Evolutionary conservation across 1,284 basidiomycete genomes (phyloP).

Genomic region (Fomes fomentarius): DNA sequence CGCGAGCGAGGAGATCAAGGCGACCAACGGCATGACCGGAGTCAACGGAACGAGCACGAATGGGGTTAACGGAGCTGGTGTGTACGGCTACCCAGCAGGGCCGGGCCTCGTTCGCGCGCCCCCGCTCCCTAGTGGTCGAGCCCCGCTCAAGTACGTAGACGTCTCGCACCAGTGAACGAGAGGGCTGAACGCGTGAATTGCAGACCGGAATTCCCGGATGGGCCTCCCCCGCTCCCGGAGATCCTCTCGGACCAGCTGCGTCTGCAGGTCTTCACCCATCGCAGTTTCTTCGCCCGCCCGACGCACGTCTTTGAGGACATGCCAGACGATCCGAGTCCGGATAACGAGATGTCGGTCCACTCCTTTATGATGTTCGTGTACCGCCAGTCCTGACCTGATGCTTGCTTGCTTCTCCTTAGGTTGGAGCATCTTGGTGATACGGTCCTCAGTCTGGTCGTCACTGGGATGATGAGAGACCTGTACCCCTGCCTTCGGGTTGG

Average conservation of each 20-base stretch:
- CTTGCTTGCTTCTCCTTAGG: conserved; percentile 37
- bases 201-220: conserved; percentile 32
- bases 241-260: conserved; percentile 48
- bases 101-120: conserved; percentile 9
- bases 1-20: neutral
- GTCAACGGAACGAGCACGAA: neutral
- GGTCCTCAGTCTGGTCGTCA: conserved; percentile 68
- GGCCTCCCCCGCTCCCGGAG: conserved; percentile 52
- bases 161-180: neutral
- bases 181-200: neutral
- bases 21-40: neutral
- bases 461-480: conserved; percentile 58
- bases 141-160: conserved; percentile 16
- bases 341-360: conserved; percentile 70
- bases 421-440: conserved; percentile 75
- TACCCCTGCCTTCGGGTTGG: conserved; percentile 75
- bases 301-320: conserved; percentile 75
- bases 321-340: conserved; percentile 68
- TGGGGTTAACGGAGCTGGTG: neutral
- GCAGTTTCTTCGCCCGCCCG: conserved; percentile 66
- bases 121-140: conserved; percentile 17
- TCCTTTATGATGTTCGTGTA: neutral
- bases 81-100: no score
- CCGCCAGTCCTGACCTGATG: neutral
- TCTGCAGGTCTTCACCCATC: conserved; percentile 70